These are phyloP conservation scores for Coriolopsis trogii DNA, from an alignment of 1,284 basidiomycete species.

Conservation along the genomic window DNA sequence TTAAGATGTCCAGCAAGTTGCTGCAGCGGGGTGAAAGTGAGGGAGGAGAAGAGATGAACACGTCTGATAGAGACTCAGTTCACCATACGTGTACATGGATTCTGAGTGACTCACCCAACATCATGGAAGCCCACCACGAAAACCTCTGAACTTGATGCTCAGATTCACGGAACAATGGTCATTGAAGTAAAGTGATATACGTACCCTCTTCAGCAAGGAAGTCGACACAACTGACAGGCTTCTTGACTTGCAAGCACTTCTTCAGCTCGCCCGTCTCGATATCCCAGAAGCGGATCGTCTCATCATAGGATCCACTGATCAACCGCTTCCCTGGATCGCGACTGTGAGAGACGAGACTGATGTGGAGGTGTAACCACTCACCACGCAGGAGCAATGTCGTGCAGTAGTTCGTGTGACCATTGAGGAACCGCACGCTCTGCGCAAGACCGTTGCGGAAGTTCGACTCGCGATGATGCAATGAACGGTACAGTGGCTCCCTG, in stretches of 20 bases:
- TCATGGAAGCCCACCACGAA: conserved; percentile 93
- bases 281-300: conserved; percentile 90
- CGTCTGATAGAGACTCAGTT: conserved; percentile 47
- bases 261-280: conserved; percentile 79
- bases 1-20: conserved; percentile 85
- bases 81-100: not conserved
- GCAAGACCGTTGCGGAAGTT: conserved; percentile 82
- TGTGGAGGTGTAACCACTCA: conserved; percentile 27
- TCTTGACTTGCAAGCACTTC: conserved; percentile 81
- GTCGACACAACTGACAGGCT: conserved; percentile 89
- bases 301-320: conserved; percentile 89
- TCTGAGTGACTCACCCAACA: conserved; percentile 64
- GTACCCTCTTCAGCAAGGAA: conserved; percentile 80
- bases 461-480: conserved; percentile 83
- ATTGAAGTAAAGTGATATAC: conserved; percentile 14
- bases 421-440: conserved; percentile 76
- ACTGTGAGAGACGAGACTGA: not conserved
- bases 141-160: conserved; percentile 56
- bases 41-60: conserved; percentile 79
- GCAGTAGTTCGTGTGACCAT: conserved; percentile 87
- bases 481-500: conserved; percentile 80
- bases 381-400: conserved; percentile 81
- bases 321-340: conserved; percentile 59
- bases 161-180: not conserved
- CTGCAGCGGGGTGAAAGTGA: conserved; percentile 80